These are phyloP conservation scores for Mucor racemosus DNA, from an alignment of 371 early-diverging fungal genomes.

Conservation along the genomic window DNA sequence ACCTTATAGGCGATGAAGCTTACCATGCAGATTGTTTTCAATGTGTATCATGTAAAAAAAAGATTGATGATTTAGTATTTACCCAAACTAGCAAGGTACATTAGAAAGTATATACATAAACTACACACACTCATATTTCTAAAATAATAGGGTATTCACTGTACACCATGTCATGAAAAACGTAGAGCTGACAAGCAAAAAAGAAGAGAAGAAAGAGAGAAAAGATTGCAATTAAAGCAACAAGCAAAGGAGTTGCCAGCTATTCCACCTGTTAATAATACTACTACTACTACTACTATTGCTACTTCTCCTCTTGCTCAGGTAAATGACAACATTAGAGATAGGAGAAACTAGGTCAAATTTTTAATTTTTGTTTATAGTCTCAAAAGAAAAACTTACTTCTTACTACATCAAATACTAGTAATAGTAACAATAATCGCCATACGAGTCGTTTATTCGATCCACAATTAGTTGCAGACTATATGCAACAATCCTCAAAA, in stretches of 20 bases:
- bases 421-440: conserved; percentile 4
- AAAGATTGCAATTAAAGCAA: conserved; percentile 19
- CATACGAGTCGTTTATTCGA: conserved; percentile 22
- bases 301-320: conserved; percentile 7
- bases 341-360: conserved; percentile 1
- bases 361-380: not conserved
- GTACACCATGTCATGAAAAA: conserved; percentile 52
- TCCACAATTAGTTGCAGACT: conserved; percentile 16
- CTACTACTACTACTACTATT: not conserved
- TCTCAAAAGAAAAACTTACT: not conserved
- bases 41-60: conserved; percentile 71
- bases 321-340: conserved; percentile 8
- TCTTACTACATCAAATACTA: not conserved
- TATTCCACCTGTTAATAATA: not conserved
- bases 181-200: conserved; percentile 38
- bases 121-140: not conserved
- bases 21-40: conserved; percentile 88
- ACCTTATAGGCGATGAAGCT: conserved; percentile 70
- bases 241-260: conserved; percentile 16
- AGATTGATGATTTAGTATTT: conserved; percentile 79
- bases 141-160: conserved; percentile 35
- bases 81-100: conserved; percentile 78
- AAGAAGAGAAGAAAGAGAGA: conserved; percentile 44
- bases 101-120: not conserved
- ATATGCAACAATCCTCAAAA: conserved; percentile 7